These are phyloP conservation scores for Vigna unguiculata DNA, from an alignment of 306 rosid species.

Conservation along the genomic window DNA sequence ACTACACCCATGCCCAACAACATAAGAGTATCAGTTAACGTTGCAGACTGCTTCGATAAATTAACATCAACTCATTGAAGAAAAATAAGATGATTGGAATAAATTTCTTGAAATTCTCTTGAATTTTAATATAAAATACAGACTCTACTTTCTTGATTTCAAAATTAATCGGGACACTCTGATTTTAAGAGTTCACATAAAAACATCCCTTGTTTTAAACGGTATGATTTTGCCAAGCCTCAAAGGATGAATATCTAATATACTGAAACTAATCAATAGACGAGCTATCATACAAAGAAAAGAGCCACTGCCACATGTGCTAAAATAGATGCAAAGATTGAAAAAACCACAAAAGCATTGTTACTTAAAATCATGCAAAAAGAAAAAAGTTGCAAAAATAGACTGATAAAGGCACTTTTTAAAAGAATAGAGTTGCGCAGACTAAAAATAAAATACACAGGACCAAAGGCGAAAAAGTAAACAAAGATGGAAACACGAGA, in stretches of 20 bases:
- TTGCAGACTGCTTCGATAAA: constrained; percentile 10
- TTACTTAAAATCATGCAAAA: not conserved
- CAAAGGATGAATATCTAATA: not conserved
- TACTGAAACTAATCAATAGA: not conserved
- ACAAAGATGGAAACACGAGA: too few relatives aligned
- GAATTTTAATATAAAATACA: constrained; percentile 26
- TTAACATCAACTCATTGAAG: constrained; percentile 9
- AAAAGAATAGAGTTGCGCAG: too few relatives aligned
- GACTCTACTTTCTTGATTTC: constrained; percentile 18
- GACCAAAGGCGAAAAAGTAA: too few relatives aligned
- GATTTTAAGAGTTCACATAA: not conserved
- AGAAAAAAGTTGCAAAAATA: not conserved
- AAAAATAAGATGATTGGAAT: constrained; percentile 21
- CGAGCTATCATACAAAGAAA: not conserved
- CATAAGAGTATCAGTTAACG: constrained; percentile 17
- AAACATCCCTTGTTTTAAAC: not conserved
- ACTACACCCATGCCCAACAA: constrained; percentile 55
- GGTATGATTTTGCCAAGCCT: not conserved
- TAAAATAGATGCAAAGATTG: not conserved
- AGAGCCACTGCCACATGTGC: not conserved
- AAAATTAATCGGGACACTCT: not conserved
- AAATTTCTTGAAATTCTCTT: constrained; percentile 28
- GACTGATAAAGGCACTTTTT: not conserved
- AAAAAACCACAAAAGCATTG: not conserved
- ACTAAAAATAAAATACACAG: too few relatives aligned